Evolutionary conservation across 495 filamentous ascomycete species (phyloP).

Genomic region (Jackrogersella multiformis): DNA sequence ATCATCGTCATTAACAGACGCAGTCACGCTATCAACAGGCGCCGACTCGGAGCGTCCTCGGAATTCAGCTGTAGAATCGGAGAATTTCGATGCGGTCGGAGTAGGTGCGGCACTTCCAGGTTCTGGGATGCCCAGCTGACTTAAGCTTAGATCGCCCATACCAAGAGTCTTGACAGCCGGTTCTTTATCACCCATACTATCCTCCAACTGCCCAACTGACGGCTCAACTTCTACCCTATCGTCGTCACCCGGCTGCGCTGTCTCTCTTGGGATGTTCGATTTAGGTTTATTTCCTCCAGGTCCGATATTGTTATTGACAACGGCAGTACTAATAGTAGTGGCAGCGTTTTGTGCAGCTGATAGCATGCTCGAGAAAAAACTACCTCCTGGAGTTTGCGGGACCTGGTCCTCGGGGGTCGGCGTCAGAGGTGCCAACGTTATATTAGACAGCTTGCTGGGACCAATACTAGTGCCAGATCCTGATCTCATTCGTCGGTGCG

Average conservation of each 20-base stretch:
- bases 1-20: conserved; percentile 41
- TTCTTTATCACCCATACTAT: conserved; percentile 66
- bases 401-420: conserved; percentile 68
- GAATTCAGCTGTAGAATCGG: conserved; percentile 51
- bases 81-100: conserved; percentile 53
- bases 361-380: conserved; percentile 94
- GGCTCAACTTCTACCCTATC: conserved; percentile 60
- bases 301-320: conserved; percentile 67
- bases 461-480: conserved; percentile 69
- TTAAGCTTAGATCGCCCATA: conserved; percentile 85
- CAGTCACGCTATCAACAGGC: conserved; percentile 47
- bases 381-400: conserved; percentile 57
- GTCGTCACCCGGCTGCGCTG: conserved; percentile 45
- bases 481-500: conserved; percentile 63
- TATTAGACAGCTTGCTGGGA: conserved; percentile 91
- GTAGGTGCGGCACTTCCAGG: conserved; percentile 53
- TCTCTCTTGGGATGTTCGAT: conserved; percentile 48
- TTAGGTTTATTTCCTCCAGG: conserved; percentile 53
- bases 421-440: conserved; percentile 74
- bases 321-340: conserved; percentile 81
- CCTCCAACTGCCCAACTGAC: conserved; percentile 47
- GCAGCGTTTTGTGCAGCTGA: conserved; percentile 94
- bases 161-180: conserved; percentile 90
- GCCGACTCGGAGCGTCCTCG: conserved; percentile 57
- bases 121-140: conserved; percentile 77